Evolutionary conservation across 208 protist species (phyloP).

Genomic region (Leishmania mexicana): DNA sequence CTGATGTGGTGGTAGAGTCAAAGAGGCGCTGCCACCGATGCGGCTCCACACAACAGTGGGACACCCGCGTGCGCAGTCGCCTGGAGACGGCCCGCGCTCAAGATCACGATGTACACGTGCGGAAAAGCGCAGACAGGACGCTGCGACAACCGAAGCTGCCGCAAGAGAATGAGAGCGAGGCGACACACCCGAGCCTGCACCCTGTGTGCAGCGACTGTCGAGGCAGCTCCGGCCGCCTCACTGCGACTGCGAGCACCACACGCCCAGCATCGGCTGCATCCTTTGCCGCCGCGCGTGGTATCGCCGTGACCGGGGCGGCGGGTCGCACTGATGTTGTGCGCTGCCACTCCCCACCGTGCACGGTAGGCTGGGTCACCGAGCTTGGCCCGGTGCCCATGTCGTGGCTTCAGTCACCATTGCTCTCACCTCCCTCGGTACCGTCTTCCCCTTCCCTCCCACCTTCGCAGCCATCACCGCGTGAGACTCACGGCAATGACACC

Average conservation of each 20-base stretch:
- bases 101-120: not conserved
- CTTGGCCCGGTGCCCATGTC: not conserved
- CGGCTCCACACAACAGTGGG: not conserved
- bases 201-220: not conserved
- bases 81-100: conserved; percentile 5
- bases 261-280: not conserved
- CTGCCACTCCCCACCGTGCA: not conserved
- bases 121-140: not conserved
- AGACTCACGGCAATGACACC: not conserved
- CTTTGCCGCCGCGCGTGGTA: not conserved
- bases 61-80: conserved; percentile 13
- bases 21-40: not conserved
- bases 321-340: not conserved
- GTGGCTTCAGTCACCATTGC: not conserved
- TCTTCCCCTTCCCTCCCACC: not conserved
- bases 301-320: not conserved
- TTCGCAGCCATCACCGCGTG: not conserved
- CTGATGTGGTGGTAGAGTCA: not conserved
- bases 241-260: not conserved
- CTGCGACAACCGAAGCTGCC: not conserved
- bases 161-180: not conserved
- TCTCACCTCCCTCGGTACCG: not conserved
- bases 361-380: not conserved
- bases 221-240: not conserved
- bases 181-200: not conserved